Evolutionary conservation across 352 stramenopile species (phyloP).

Genomic region (Globisporangium megalacanthum): DNA sequence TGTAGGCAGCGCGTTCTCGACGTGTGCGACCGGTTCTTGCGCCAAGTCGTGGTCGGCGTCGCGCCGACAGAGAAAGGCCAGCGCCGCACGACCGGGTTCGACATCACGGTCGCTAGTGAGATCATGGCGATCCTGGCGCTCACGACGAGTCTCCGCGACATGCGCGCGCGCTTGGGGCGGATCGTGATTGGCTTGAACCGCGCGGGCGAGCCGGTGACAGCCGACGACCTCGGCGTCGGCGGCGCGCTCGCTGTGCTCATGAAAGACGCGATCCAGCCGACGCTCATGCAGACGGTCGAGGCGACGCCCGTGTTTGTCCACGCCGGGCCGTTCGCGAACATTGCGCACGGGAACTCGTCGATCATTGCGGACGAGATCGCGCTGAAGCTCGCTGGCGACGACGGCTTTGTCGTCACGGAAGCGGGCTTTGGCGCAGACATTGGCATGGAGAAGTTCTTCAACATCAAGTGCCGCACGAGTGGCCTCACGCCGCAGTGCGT

Average conservation of each 20-base stretch:
- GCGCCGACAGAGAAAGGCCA: slow-evolving; percentile 90
- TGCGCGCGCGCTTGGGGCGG: slow-evolving; percentile 90
- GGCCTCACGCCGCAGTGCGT: slow-evolving; percentile 95
- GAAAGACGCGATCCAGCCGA: slow-evolving; percentile 97
- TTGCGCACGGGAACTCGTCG: slow-evolving; percentile 96
- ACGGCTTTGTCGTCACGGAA: slow-evolving; percentile 97
- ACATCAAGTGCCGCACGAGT: slow-evolving; percentile 97
- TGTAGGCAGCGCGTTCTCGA: slow-evolving; percentile 93
- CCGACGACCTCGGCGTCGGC: slow-evolving; percentile 95
- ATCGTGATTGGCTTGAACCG: slow-evolving; percentile 93
- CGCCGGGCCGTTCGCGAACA: slow-evolving; percentile 97
- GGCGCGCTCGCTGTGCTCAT: slow-evolving; percentile 96
- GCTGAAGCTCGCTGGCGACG: slow-evolving; percentile 90
- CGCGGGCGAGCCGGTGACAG: slow-evolving; percentile 88
- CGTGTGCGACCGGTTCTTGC: slow-evolving; percentile 96
- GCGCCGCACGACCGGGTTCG: slow-evolving; percentile 61
- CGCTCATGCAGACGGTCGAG: slow-evolving; percentile 98
- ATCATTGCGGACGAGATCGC: slow-evolving; percentile 97
- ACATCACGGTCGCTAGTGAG: slow-evolving; percentile 95
- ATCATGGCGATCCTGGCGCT: slow-evolving; percentile 98
- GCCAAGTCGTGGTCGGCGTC: slow-evolving; percentile 87
- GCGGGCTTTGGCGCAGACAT: slow-evolving; percentile 98
- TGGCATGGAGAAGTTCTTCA: slow-evolving; percentile 98
- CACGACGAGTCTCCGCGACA: slow-evolving; percentile 91
- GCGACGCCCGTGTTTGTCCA: slow-evolving; percentile 96